phyloP scores from a whole-genome alignment of 345 rosid genomes.

The Hibiscus syriacus region DNA sequence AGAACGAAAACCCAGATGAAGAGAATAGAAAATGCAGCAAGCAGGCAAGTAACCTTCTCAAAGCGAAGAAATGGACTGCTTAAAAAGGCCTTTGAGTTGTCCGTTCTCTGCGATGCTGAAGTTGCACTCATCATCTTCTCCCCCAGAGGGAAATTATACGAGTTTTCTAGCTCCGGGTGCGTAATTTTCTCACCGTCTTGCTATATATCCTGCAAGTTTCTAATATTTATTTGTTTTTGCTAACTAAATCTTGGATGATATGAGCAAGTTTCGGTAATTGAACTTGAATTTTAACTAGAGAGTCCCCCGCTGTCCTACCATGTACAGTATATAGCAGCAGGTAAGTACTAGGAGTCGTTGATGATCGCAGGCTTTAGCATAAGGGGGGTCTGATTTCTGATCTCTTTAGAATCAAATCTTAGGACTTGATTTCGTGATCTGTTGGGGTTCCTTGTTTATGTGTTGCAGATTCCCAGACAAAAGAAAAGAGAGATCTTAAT shows the following conservation, averaged over 20 bases:
- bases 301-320: no score
- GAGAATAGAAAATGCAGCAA: slow-evolving; percentile 69
- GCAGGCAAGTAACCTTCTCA: slow-evolving; percentile 78
- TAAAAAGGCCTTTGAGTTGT: slow-evolving; percentile 73
- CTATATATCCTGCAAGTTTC: no score
- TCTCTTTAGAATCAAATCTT: slow-evolving; percentile 11
- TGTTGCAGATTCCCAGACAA: slow-evolving; percentile 8
- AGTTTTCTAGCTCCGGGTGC: slow-evolving; percentile 58
- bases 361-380: slow-evolving; percentile 14
- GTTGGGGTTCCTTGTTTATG: slow-evolving; percentile 3
- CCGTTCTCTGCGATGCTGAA: slow-evolving; percentile 76
- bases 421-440: not conserved
- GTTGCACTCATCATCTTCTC: slow-evolving; percentile 73
- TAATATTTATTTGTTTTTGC: not conserved
- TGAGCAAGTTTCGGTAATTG: not conserved
- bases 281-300: no score
- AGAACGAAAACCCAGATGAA: slow-evolving; percentile 74
- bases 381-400: slow-evolving; percentile 1
- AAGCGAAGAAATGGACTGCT: slow-evolving; percentile 63
- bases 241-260: not conserved
- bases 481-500: no score
- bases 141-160: slow-evolving; percentile 58
- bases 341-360: slow-evolving; percentile 2
- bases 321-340: not conserved
- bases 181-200: no score